Evolutionary conservation across 164 flowering plant species (phyloP).

Genomic region (Macadamia integrifolia): DNA sequence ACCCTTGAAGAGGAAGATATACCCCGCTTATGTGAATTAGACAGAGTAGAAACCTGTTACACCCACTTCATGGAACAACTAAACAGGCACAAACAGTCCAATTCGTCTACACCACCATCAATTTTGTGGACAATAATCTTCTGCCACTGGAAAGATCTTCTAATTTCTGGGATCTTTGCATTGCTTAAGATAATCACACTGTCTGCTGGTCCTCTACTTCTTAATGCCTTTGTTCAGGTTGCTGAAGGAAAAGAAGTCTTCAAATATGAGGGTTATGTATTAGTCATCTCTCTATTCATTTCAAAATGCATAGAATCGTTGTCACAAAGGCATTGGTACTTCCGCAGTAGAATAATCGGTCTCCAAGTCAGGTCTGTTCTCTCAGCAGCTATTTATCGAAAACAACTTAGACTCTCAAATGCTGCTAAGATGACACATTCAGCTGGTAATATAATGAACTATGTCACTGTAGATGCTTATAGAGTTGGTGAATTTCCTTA

Average conservation of each 20-base stretch:
- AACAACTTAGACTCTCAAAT: slow-evolving; percentile 45
- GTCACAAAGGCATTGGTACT: slow-evolving; percentile 52
- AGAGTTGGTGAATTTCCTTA: slow-evolving; percentile 46
- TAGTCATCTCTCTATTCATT: slow-evolving; percentile 33
- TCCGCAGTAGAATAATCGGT: slow-evolving; percentile 37
- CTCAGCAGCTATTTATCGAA: slow-evolving; percentile 44
- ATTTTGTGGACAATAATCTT: slow-evolving; percentile 34
- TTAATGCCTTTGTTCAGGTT: slow-evolving; percentile 42
- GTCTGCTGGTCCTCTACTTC: slow-evolving; percentile 48
- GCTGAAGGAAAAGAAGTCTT: slow-evolving; percentile 40
- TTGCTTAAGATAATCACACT: slow-evolving; percentile 35
- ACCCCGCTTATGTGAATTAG: slow-evolving; percentile 44
- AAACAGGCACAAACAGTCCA: slow-evolving; percentile 20
- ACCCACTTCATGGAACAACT: slow-evolving; percentile 26
- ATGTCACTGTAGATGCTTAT: slow-evolving; percentile 32
- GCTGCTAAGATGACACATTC: slow-evolving; percentile 35
- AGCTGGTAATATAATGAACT: slow-evolving; percentile 30
- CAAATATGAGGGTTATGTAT: slow-evolving; percentile 32
- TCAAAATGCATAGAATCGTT: slow-evolving; percentile 40
- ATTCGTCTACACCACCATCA: slow-evolving; percentile 32
- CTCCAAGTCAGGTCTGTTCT: slow-evolving; percentile 38
- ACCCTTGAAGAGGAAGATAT: slow-evolving; percentile 57
- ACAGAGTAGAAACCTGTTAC: slow-evolving; percentile 54
- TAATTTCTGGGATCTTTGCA: slow-evolving; percentile 47
- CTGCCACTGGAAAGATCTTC: slow-evolving; percentile 35